phyloP scores from a whole-genome alignment of 108 stramenopile genomes.

The Cafeteria roenbergensis region DNA sequence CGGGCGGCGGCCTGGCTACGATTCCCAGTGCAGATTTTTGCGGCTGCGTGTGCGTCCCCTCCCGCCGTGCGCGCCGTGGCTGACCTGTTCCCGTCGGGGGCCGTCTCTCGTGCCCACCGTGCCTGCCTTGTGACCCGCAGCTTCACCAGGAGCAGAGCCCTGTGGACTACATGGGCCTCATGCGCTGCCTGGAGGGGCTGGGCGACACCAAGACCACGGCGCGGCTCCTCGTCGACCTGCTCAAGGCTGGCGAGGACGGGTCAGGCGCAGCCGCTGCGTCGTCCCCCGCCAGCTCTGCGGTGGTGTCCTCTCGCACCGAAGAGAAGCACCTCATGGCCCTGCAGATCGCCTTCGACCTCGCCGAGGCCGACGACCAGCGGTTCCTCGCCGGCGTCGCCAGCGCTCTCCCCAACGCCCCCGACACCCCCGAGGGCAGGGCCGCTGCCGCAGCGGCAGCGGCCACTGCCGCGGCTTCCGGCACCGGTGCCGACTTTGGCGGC shows the following conservation, averaged over 20 bases:
- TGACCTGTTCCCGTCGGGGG: no score
- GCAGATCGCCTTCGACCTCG: slow-evolving; percentile 83
- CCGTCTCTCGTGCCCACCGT: no score
- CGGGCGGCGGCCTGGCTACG: no score
- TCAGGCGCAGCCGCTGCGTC: no score
- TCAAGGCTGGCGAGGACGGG: slow-evolving; percentile 27
- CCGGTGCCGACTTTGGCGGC: slow-evolving; percentile 19
- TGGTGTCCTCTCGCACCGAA: no score
- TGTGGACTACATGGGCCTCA: slow-evolving; percentile 45
- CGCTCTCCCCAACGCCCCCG: slow-evolving; percentile 11
- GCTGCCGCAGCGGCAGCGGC: slow-evolving; percentile 16
- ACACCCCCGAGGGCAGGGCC: slow-evolving; percentile 19
- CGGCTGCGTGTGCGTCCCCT: no score
- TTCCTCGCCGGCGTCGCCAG: slow-evolving; percentile 63
- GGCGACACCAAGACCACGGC: slow-evolving; percentile 50
- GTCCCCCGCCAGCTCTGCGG: no score
- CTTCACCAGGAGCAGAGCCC: no score
- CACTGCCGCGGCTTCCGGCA: neutral
- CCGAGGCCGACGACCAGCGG: slow-evolving; percentile 79
- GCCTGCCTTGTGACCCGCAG: no score
- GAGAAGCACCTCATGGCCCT: slow-evolving; percentile 72
- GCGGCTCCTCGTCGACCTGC: slow-evolving; percentile 47
- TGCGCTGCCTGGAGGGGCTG: slow-evolving; percentile 60
- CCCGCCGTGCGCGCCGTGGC: no score
- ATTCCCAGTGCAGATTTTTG: no score